These are phyloP conservation scores for Whalleya microplaca DNA, from an alignment of 2,329 filamentous ascomycete genomes.

Conservation along the genomic window DNA sequence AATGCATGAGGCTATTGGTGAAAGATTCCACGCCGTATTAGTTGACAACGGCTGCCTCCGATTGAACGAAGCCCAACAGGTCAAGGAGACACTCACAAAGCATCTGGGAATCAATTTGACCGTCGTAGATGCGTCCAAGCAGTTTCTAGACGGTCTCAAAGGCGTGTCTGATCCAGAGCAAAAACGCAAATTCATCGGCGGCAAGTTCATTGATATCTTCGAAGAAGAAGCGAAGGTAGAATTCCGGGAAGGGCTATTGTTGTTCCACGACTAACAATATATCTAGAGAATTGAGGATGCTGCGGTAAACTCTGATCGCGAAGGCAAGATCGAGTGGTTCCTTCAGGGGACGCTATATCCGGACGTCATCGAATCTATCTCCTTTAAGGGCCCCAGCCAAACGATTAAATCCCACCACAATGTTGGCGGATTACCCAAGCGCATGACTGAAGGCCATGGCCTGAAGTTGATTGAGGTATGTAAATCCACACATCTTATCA, in stretches of 20 bases:
- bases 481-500: no score
- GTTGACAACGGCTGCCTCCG: constrained; percentile 88
- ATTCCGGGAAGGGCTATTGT: constrained; percentile 29
- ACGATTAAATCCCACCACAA: constrained; percentile 46
- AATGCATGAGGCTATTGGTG: constrained; percentile 81
- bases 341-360: constrained; percentile 86
- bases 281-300: constrained; percentile 63
- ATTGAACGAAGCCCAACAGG: constrained; percentile 79
- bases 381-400: constrained; percentile 47
- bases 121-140: constrained; percentile 76
- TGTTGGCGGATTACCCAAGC: constrained; percentile 46
- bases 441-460: constrained; percentile 31
- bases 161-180: constrained; percentile 80
- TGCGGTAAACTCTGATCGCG: constrained; percentile 66
- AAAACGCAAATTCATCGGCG: constrained; percentile 91
- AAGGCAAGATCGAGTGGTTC: constrained; percentile 83
- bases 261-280: not conserved
- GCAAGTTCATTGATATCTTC: constrained; percentile 79
- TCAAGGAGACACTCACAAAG: constrained; percentile 76
- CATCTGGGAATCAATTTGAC: constrained; percentile 90
- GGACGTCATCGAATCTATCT: constrained; percentile 50
- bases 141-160: constrained; percentile 76
- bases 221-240: constrained; percentile 66
- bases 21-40: constrained; percentile 82
- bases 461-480: constrained; percentile 72